Evolutionary conservation across 768 basidiomycete genomes (phyloP).

Genomic region (Suillus discolor): DNA sequence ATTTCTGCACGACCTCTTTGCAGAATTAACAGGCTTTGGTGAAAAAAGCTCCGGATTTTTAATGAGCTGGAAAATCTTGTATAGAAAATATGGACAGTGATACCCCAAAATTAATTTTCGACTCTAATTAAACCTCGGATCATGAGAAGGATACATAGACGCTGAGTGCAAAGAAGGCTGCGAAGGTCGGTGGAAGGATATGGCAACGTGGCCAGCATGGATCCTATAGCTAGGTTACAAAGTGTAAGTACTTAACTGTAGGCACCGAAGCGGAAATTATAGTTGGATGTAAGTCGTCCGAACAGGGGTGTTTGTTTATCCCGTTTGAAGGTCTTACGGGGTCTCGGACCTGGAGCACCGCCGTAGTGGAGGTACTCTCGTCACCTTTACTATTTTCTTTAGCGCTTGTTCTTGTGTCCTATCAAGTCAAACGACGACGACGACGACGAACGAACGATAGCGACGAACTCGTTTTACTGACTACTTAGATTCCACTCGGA

Average conservation of each 20-base stretch:
- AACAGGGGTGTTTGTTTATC: constrained; percentile 5
- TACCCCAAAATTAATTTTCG: not conserved
- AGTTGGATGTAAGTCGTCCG: constrained; percentile 1
- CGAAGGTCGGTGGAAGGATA: not conserved
- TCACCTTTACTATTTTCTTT: constrained; percentile 5
- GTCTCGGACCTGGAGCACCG: constrained; percentile 5
- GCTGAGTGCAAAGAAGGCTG: not conserved
- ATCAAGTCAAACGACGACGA: not conserved
- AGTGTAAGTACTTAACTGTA: not conserved
- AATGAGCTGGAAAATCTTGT: not conserved
- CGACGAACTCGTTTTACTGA: not conserved
- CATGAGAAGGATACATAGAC: not conserved
- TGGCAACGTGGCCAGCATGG: not conserved
- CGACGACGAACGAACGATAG: not conserved
- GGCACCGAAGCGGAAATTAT: constrained; percentile 6
- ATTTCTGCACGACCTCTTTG: not conserved
- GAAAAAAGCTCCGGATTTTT: not conserved
- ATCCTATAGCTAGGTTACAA: not conserved
- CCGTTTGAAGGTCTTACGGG: not conserved
- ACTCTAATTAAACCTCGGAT: not conserved
- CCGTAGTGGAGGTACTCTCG: not conserved
- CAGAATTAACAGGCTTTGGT: not conserved
- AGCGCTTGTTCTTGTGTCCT: constrained; percentile 1
- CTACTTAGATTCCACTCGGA: not conserved
- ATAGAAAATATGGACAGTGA: not conserved